Base-by-base conservation (phyloP, 2,329 filamentous ascomycete genomes). In the Alternaria solani region DNA sequence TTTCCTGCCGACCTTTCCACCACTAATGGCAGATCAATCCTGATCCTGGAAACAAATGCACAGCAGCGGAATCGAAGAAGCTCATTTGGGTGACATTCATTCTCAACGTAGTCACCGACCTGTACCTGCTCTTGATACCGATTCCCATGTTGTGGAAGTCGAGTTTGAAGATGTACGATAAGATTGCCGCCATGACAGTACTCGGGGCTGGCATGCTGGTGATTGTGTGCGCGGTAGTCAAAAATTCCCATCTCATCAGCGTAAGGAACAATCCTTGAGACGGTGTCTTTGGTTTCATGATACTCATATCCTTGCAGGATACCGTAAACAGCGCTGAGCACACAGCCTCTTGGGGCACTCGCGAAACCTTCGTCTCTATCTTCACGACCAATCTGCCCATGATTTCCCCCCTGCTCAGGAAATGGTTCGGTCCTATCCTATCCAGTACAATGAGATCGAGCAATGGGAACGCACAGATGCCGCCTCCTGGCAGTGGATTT, bases 1-100 rank as follows among this genome's bases (percentile, higher is more conserved):
- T 48, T 26, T 34, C 46, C 30, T 48, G 46, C 1, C 79, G 79
- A 14, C 86, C 86, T 0, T 82, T 88, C 54, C 63, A 77, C 23
- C 81, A 81, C 38, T 85, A 86, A 68, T 89, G 86, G 86, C 86
- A 88, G 69, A 86, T 88, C 52, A 77, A 82, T 48, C 87, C 87
- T 0, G 73, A 88, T 25, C 87, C 87, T 0, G 86, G 86, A 23
- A 67, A 70, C 16, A 2, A 26, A 9, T 70, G 68, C 42, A 53
- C 57, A 14, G 47, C 60, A 18, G 61, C 55, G 23, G 63, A 62
- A 36, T 57, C 63, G 36, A 60, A 53, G 59, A 60, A n/a, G 44
- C 47, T 54, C 23, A 5, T 48, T 11, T 48, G 46, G 18, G 30
- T 48, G 1, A n/a, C 30, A 6, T 48, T 48, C 5, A 12, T 34